Conservation (phyloP, 305 asterid genomes). For the Fraxinus sp. region DNA sequence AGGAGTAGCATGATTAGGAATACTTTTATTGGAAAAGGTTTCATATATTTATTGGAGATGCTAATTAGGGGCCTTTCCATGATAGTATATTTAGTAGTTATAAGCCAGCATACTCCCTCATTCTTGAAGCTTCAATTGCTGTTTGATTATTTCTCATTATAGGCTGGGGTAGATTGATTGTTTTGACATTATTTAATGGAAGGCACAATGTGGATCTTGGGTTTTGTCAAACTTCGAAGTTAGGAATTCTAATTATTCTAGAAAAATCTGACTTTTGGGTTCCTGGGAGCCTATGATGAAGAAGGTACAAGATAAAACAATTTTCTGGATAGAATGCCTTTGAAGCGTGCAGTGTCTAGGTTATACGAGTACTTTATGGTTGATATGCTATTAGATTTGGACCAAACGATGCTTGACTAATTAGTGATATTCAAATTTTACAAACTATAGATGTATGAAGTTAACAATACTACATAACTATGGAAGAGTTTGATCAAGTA, state of each 20-base stretch:
- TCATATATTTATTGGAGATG: not conserved
- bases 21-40: not conserved
- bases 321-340: not conserved
- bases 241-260: not conserved
- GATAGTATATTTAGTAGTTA: not conserved
- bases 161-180: not conserved
- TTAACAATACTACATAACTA: not conserved
- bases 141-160: not conserved
- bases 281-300: not conserved
- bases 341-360: not conserved
- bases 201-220: not conserved
- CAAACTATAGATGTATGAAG: not conserved
- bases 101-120: not conserved
- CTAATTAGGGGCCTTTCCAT: not conserved
- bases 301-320: not conserved
- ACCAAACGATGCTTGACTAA: not conserved
- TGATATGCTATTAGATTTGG: not conserved
- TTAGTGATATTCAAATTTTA: not conserved
- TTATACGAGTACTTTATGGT: not conserved
- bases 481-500: not conserved
- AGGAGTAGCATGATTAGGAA: not conserved
- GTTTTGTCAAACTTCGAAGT: not conserved
- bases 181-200: not conserved
- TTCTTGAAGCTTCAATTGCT: not conserved
- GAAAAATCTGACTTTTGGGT: not conserved